Evolutionary conservation across 2,329 filamentous ascomycete species (phyloP).

Genomic region (Cercospora beticola): DNA sequence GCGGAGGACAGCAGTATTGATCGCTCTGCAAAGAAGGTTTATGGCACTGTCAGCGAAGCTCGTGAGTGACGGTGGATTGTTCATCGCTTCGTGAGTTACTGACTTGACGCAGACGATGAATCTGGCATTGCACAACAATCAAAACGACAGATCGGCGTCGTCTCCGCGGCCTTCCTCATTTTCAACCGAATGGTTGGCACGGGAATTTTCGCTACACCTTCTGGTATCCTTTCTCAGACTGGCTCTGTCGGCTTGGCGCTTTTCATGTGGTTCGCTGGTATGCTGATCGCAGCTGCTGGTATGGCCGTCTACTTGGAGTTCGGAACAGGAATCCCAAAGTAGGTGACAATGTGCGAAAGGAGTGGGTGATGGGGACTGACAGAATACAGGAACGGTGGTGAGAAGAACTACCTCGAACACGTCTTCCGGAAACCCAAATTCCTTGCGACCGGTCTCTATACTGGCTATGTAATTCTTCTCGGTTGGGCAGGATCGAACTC

Average conservation of each 20-base stretch:
- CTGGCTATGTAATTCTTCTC: constrained; percentile 61
- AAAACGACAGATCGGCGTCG: constrained; percentile 53
- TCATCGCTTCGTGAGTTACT: not conserved
- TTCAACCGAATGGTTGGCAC: constrained; percentile 35
- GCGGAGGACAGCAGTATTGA: constrained; percentile 8
- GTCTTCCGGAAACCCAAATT: constrained; percentile 57
- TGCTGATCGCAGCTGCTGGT: constrained; percentile 55
- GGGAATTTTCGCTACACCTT: constrained; percentile 33
- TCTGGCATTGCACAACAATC: constrained; percentile 9
- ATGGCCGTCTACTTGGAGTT: constrained; percentile 67
- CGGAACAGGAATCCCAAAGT: constrained; percentile 59
- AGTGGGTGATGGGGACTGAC: not conserved
- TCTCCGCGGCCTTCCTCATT: constrained; percentile 54
- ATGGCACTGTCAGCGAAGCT: constrained; percentile 5
- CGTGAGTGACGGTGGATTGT: not conserved
- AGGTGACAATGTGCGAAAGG: not conserved
- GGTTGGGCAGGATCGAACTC: constrained; percentile 67
- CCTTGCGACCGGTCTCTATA: constrained; percentile 60
- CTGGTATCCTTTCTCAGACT: constrained; percentile 27
- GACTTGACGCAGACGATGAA: not conserved
- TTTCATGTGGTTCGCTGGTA: constrained; percentile 45
- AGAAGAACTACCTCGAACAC: constrained; percentile 53
- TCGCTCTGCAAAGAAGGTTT: not conserved
- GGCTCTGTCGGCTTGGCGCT: constrained; percentile 37
- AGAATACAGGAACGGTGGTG: constrained; percentile 55